Base-by-base conservation (phyloP, 192 early-diverging fungal genomes). In the Coemansia sp. region DNA sequence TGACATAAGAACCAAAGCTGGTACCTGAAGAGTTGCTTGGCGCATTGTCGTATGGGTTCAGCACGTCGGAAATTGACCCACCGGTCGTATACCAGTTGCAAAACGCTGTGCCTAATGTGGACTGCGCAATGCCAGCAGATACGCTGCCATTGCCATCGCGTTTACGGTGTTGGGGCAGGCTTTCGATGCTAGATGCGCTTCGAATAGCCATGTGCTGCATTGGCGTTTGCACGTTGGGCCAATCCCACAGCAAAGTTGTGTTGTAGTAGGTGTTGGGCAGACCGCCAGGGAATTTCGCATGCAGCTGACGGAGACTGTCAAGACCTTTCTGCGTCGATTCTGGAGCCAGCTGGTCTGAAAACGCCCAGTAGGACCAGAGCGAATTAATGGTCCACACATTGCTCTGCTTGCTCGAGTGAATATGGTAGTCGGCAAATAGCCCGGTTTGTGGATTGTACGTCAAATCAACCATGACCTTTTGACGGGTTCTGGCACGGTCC, bases 61-160 rank as follows among this genome's bases (percentile, higher is more conserved):
- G 67, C 41, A 82, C 51, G 37, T 66, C 71, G 6, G 71, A 61
- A 18, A 87, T 64, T 11, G 58, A 51, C 12, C 88, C 88, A 17
- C 88, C 88, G 5, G 86, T 87, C 3, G 66, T 58, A 38, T 83
- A 83, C 88, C 88, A 89, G 50, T 81, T 79, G 58, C 88, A 89
- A 40, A 86, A 85, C 11, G 83, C 79, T 3, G 74, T 63, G 17
- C 66, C 49, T 26, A 83, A 74, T 30, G 79, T 80, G 11, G 75
- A 77, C 47, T 84, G 81, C n/a, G 79, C 84, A 23, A 74, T 49
- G 12, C 48, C 30, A 12, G 51, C 60, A 0, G 67, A 50, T 18
- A 56, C 53, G 34, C 60, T 55, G 15, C 45, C 45, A 20, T 42
- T 50, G 23, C 44, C 44, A 31, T 38, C 18, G 12, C 21, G 32